Evolutionary conservation across 2,329 filamentous ascomycete genomes (phyloP).

Genomic region (Neobulgaria alba): DNA sequence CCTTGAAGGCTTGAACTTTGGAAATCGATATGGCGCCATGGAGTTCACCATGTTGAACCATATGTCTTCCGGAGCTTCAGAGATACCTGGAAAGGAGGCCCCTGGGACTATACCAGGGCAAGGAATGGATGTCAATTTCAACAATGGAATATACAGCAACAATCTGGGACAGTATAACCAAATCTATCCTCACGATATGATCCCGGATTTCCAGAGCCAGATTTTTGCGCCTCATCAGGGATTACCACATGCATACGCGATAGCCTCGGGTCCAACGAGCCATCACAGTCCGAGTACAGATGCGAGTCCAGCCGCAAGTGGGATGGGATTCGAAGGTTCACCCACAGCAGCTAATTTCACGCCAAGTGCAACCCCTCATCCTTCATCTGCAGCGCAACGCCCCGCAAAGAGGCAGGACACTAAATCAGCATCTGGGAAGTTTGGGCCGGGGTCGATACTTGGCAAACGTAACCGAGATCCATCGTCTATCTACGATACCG

Average conservation of each 20-base stretch:
- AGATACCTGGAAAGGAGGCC: conserved; percentile 62
- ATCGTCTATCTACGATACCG: conserved; percentile 77
- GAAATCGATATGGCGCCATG: conserved; percentile 89
- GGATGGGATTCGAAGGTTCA: conserved; percentile 47
- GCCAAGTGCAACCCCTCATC: conserved; percentile 16
- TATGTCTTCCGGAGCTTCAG: conserved; percentile 86
- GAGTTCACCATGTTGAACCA: conserved; percentile 96
- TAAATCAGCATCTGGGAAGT: conserved; percentile 19
- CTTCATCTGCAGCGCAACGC: conserved; percentile 12
- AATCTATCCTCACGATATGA: conserved; percentile 39
- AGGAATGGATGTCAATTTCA: conserved; percentile 34
- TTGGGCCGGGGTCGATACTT: conserved; percentile 24
- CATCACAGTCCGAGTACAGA: conserved; percentile 58
- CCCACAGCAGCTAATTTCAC: conserved; percentile 33
- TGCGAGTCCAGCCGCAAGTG: conserved; percentile 49
- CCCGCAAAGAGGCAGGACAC: conserved; percentile 25
- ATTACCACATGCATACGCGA: conserved; percentile 56
- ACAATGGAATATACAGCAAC: conserved; percentile 22
- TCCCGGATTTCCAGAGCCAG: conserved; percentile 43
- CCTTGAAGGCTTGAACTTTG: conserved; percentile 87
- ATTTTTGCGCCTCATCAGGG: conserved; percentile 43
- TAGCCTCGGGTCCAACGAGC: conserved; percentile 53
- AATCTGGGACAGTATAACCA: conserved; percentile 37
- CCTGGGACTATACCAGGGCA: conserved; percentile 37
- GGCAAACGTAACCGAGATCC: conserved; percentile 61